Percentiles rank a stretch among this genome's conserved stretches.
Evolutionary conservation across 495 filamentous ascomycete species (phyloP).

Genomic region (Rusavskia elegans): DNA sequence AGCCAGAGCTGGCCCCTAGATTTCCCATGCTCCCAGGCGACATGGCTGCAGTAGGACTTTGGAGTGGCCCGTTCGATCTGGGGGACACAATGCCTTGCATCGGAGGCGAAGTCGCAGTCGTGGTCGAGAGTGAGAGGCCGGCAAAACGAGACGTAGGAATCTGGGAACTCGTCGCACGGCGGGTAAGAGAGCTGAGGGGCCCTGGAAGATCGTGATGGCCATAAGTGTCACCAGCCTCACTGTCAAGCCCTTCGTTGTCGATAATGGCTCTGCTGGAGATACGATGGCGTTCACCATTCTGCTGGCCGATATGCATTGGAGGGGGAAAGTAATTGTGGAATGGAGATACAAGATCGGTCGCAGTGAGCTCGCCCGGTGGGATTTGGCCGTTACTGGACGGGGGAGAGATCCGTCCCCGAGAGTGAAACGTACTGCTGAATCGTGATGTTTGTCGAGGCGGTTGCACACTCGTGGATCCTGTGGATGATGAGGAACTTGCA

Average conservation of each 20-base stretch:
- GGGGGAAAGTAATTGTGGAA: constrained; percentile 69
- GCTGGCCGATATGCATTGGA: constrained; percentile 67
- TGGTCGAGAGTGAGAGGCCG: constrained; percentile 55
- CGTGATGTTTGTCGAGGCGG: constrained; percentile 54
- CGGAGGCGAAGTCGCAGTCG: constrained; percentile 34
- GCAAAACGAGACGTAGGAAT: constrained; percentile 56
- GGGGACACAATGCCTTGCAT: constrained; percentile 35
- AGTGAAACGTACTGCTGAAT: constrained; percentile 65
- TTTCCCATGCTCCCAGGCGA: constrained; percentile 36
- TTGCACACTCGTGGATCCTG: constrained; percentile 35
- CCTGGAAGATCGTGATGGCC: constrained; percentile 55
- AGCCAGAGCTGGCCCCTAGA: constrained; percentile 28
- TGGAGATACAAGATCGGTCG: constrained; percentile 42
- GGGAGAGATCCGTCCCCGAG: constrained; percentile 54
- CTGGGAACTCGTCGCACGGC: constrained; percentile 61
- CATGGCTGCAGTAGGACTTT: constrained; percentile 42
- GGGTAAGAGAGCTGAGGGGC: constrained; percentile 26
- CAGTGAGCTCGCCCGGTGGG: constrained; percentile 36
- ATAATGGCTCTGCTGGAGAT: constrained; percentile 68
- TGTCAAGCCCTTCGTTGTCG: constrained; percentile 69
- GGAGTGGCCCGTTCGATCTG: constrained; percentile 28
- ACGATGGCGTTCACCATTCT: constrained; percentile 50
- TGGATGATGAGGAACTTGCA: constrained; percentile 37
- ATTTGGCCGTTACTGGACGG: constrained; percentile 29
- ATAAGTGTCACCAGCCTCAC: constrained; percentile 74